A percentile compares a stretch with the other conserved stretches of the same genome.
Evolutionary conservation across 2,329 filamentous ascomycete genomes (phyloP).

Genomic region (Fusarium verticillioides): DNA sequence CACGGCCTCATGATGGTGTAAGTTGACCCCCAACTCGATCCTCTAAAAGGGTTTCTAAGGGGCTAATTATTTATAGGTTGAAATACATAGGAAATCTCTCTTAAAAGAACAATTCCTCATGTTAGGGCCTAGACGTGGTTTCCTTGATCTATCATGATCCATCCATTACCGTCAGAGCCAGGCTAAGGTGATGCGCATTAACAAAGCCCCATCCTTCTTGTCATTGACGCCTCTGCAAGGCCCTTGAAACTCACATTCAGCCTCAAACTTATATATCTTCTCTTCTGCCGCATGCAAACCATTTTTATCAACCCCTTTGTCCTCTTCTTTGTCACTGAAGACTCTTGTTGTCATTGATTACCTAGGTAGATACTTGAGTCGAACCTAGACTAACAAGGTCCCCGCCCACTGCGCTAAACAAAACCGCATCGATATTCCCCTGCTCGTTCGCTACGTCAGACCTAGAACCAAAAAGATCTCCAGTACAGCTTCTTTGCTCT

Average conservation of each 20-base stretch:
- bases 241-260: not conserved
- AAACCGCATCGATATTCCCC: conserved; percentile 26
- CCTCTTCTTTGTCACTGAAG: not conserved
- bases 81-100: not conserved
- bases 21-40: conserved; percentile 25
- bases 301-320: not conserved
- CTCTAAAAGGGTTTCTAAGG: not conserved
- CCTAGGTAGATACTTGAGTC: not conserved
- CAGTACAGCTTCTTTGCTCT: conserved; percentile 21
- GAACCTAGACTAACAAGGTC: conserved; percentile 4
- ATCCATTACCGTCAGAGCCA: not conserved
- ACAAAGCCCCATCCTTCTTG: conserved; percentile 18
- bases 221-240: not conserved
- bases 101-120: conserved; percentile 8
- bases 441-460: conserved; percentile 41
- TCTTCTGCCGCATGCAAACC: not conserved
- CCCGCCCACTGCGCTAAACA: conserved; percentile 32
- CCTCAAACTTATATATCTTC: not conserved
- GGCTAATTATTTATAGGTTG: not conserved
- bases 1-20: conserved; percentile 25
- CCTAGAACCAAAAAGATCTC: conserved; percentile 25
- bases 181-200: not conserved
- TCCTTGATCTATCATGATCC: conserved; percentile 2
- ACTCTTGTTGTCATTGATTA: conserved; percentile 4
- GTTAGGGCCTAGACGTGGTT: not conserved